Evolutionary conservation across 495 filamentous ascomycete genomes (phyloP).

Genomic region (Pseudotulostoma volvatum): DNA sequence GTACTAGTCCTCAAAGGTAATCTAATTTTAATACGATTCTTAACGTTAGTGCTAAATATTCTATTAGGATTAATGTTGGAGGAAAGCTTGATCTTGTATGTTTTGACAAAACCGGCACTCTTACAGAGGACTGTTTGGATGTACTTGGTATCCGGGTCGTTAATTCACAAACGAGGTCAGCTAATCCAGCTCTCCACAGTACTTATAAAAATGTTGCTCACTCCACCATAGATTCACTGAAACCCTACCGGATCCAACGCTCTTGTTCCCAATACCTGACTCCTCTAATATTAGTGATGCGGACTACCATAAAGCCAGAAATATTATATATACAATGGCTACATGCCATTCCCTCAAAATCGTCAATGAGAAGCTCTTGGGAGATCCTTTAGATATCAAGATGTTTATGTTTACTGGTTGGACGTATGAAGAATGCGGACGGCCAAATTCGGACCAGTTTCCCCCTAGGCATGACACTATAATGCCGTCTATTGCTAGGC

Average conservation of each 20-base stretch:
- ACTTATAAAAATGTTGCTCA: slow-evolving; percentile 5
- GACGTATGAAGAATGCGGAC: slow-evolving; percentile 72
- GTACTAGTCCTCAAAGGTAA: slow-evolving; percentile 82
- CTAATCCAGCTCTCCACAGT: background rate
- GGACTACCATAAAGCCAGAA: slow-evolving; percentile 47
- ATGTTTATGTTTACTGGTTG: slow-evolving; percentile 98
- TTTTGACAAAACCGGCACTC: slow-evolving; percentile 96
- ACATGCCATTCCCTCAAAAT: slow-evolving; percentile 86
- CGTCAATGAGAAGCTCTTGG: slow-evolving; percentile 75
- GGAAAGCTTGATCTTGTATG: slow-evolving; percentile 93
- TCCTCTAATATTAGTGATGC: slow-evolving; percentile 20
- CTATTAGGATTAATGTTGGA: slow-evolving; percentile 69
- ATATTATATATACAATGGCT: slow-evolving; percentile 82
- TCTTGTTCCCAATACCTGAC: slow-evolving; percentile 37
- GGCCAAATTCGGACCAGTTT: slow-evolving; percentile 26
- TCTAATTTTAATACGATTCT: slow-evolving; percentile 1
- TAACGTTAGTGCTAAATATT: background rate
- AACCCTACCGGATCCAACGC: slow-evolving; percentile 35
- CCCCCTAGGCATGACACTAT: slow-evolving; percentile 49
- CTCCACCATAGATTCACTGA: slow-evolving; percentile 37
- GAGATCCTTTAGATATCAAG: slow-evolving; percentile 90
- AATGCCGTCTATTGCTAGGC: slow-evolving; percentile 70
- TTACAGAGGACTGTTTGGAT: slow-evolving; percentile 95
- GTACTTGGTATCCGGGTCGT: slow-evolving; percentile 77
- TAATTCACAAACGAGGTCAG: slow-evolving; percentile 37